Evolutionary conservation across 345 rosid genomes (phyloP).

Genomic region (Physaria fendleri): DNA sequence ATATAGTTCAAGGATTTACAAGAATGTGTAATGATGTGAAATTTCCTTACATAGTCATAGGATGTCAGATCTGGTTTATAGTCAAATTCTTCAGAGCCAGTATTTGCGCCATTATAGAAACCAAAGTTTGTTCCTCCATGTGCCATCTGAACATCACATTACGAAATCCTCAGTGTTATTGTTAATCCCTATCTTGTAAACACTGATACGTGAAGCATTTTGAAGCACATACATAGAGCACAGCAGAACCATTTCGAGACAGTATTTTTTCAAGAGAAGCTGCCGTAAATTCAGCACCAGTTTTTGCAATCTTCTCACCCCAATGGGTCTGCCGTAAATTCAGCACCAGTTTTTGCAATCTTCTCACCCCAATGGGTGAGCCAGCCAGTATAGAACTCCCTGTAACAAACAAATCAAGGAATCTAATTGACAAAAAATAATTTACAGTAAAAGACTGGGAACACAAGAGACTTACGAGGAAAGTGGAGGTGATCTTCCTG

Average conservation of each 20-base stretch:
- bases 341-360: conserved; percentile 56
- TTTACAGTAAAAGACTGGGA: neutral
- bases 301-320: conserved; percentile 72
- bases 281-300: conserved; percentile 64
- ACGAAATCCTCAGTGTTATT: neutral
- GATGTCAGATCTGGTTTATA: conserved; percentile 93
- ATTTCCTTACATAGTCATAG: conserved; percentile 70
- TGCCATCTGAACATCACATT: conserved; percentile 63
- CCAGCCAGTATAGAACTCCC: conserved; percentile 98
- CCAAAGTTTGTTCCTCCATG: conserved; percentile 99
- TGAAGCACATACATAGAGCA: conserved; percentile 70
- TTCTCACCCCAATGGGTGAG: conserved; percentile 97
- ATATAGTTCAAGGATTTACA: neutral
- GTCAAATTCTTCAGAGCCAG: conserved; percentile 51
- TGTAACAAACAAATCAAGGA: conserved; percentile 26
- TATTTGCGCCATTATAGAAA: conserved; percentile 91
- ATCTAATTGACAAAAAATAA: neutral
- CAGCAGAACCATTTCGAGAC: conserved; percentile 79
- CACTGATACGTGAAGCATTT: neutral
- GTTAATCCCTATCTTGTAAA: neutral
- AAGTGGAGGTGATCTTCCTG: conserved; percentile 93
- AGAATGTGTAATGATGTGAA: neutral
- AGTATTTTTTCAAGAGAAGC: conserved; percentile 63
- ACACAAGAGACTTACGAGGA: conserved; percentile 52
- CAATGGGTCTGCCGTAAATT: conserved; percentile 92